Conservation (phyloP, 192 early-diverging fungal genomes). For the Piromyces sp. region DNA sequence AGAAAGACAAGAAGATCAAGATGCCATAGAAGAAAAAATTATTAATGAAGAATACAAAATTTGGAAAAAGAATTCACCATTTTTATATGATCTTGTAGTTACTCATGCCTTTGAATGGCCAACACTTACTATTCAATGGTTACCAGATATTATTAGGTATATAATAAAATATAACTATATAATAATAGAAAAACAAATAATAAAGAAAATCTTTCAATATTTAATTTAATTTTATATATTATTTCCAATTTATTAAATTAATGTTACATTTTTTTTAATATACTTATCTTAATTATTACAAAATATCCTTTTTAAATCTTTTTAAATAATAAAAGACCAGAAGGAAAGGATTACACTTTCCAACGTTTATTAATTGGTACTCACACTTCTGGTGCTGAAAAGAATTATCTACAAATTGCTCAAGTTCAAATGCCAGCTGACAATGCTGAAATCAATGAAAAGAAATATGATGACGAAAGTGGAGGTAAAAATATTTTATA, state of each 20-base stretch:
- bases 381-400: slow-evolving; percentile 88
- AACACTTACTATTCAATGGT: slow-evolving; percentile 91
- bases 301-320: too few relatives aligned
- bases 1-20: slow-evolving; percentile 7
- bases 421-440: slow-evolving; percentile 70
- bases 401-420: slow-evolving; percentile 93
- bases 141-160: slow-evolving; percentile 78
- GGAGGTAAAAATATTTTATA: slow-evolving; percentile 41
- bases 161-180: background rate
- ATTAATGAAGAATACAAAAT: slow-evolving; percentile 96
- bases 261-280: too few relatives aligned
- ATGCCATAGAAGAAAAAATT: slow-evolving; percentile 53
- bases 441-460: slow-evolving; percentile 30
- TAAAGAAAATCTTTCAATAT: too few relatives aligned
- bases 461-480: slow-evolving; percentile 56
- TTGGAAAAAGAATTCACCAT: slow-evolving; percentile 99
- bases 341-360: slow-evolving; percentile 76
- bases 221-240: too few relatives aligned
- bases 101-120: slow-evolving; percentile 99
- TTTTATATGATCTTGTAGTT: slow-evolving; percentile 91
- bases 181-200: too few relatives aligned
- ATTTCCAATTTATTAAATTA: too few relatives aligned
- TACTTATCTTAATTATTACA: too few relatives aligned
- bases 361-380: slow-evolving; percentile 87
- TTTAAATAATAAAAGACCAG: slow-evolving; percentile 31